These are phyloP conservation scores for Rehmannia glutinosa DNA, from an alignment of 257 asterid genomes.

Conservation along the genomic window DNA sequence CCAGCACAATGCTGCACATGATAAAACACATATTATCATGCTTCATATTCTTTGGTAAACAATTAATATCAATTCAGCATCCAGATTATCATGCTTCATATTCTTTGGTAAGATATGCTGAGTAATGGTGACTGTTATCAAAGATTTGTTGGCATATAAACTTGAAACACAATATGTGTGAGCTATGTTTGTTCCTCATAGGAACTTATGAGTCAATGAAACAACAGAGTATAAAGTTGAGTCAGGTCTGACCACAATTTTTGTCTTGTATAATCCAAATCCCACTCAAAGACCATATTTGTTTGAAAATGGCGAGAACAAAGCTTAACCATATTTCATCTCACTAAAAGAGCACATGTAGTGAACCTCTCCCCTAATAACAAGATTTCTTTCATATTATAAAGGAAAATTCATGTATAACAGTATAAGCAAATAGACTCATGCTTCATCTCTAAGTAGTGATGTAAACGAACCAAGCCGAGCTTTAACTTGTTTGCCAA, in stretches of 20 bases:
- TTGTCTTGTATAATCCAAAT: background rate
- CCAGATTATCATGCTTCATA: background rate
- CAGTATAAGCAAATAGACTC: too few relatives aligned
- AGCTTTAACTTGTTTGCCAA: too few relatives aligned
- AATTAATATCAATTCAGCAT: conserved; percentile 36
- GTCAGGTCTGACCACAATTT: background rate
- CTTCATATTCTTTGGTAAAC: too few relatives aligned
- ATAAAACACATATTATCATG: background rate
- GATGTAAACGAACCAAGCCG: too few relatives aligned
- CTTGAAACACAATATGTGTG: background rate
- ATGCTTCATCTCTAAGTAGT: too few relatives aligned
- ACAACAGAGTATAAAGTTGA: background rate
- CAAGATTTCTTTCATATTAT: too few relatives aligned
- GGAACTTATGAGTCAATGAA: background rate
- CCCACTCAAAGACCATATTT: background rate
- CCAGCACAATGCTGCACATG: conserved; percentile 83
- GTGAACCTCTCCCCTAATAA: background rate
- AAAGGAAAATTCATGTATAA: too few relatives aligned
- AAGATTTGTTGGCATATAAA: background rate
- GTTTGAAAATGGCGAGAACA: background rate
- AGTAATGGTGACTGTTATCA: background rate
- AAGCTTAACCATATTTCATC: background rate
- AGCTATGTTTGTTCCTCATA: background rate
- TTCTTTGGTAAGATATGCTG: background rate
- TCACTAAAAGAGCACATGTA: background rate